Base-by-base conservation (phyloP, 768 basidiomycete species). In the Suillus placidus region DNA sequence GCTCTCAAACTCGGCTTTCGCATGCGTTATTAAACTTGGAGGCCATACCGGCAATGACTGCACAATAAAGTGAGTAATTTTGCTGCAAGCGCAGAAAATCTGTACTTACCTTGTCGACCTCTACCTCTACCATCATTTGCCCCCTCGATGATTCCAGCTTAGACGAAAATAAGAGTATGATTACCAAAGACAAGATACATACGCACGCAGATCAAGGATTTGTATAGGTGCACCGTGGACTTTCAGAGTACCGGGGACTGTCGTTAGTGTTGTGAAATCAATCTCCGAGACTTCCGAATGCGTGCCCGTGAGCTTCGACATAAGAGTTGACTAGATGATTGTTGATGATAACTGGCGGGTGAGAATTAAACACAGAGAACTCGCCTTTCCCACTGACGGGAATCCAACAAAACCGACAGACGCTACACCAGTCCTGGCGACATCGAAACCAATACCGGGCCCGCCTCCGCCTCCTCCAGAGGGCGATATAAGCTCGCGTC, bases 191-290 rank as follows among this genome's bases (percentile, higher is more conserved):
- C 47, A 20, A 56, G 61, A 37, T 1, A 20, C 45, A 20, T 9
- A n/a, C 91, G 73, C 72, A 93, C 93, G 95, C 65, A 96, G 79
- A 83, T 96, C 94, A 14, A 96, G 82, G 68, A 98, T 95, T 72
- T 98, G 97, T 71, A 98, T 95, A 37, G 95, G 94, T 26, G 97
- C 95, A 37, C 97, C 97, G 70, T 98, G 96, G 2, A 97, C 93
- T 73, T 92, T 94, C 55, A 99, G 72, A 0, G 95, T 97, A 43
- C 96, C 96, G 16, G 96, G 96, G 7, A 98, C 95, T 18, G 96
- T 98, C 6, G 94, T 96, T 35, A 96, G 87, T 3, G 94, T 93
- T 0, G 97, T 99, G 80, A 99, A 99, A 78, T 98, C 96, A 71
- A 98, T 97, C 67, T 91, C 94, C 10, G 97, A 97, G 20, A 91